Conservation (phyloP, 108 stramenopile species). For the Cyclotella baltica region DNA sequence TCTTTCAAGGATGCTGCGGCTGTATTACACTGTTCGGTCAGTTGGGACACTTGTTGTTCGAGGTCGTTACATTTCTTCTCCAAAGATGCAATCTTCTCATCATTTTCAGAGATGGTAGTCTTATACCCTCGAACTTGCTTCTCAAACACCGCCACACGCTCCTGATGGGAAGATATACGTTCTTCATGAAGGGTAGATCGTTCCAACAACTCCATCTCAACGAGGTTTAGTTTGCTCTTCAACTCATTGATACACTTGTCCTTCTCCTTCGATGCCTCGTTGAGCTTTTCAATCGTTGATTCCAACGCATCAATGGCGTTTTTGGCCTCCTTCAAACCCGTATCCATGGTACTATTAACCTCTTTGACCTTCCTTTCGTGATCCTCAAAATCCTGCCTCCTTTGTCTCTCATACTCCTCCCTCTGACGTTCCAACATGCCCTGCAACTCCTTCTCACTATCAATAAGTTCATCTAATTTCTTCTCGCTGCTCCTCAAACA, state of each 20-base stretch:
- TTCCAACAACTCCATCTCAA: slow-evolving; percentile 25
- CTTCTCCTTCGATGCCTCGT: slow-evolving; percentile 32
- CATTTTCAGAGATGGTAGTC: not conserved
- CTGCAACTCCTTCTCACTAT: slow-evolving; percentile 12
- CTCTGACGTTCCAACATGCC: not conserved
- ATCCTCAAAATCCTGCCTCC: not conserved
- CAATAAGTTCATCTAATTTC: slow-evolving; percentile 6
- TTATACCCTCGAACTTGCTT: slow-evolving; percentile 7
- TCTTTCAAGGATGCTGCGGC: slow-evolving; percentile 14
- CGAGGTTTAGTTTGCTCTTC: slow-evolving; percentile 7
- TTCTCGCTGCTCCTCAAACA: slow-evolving; percentile 16
- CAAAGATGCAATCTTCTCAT: slow-evolving; percentile 6
- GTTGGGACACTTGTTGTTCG: slow-evolving; percentile 6
- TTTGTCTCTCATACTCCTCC: slow-evolving; percentile 2
- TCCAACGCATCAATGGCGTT: slow-evolving; percentile 31
- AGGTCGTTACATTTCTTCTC: slow-evolving; percentile 14
- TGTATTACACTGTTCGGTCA: slow-evolving; percentile 7
- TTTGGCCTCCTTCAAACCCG: slow-evolving; percentile 39
- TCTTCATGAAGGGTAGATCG: slow-evolving; percentile 2
- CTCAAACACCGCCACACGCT: not conserved
- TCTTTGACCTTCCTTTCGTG: slow-evolving; percentile 14
- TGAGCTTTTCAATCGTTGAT: slow-evolving; percentile 27
- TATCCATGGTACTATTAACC: slow-evolving; percentile 15
- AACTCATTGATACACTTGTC: slow-evolving; percentile 27
- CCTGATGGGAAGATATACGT: not conserved